Evolutionary conservation across 306 rosid species (phyloP).

Genomic region (Rosa chinensis): DNA sequence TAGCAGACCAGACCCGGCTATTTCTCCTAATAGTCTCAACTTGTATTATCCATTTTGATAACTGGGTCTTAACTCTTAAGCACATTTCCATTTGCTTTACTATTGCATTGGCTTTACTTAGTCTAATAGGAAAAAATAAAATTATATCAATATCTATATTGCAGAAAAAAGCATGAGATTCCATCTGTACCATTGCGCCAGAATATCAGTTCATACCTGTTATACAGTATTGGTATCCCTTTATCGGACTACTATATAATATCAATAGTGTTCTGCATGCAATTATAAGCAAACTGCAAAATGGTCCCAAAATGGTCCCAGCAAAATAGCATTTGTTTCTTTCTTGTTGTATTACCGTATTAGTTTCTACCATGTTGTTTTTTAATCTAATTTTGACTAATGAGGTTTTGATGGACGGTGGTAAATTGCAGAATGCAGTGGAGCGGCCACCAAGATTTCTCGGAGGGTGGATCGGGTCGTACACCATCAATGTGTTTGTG

Average conservation of each 20-base stretch:
- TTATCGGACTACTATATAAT: constrained; percentile 14
- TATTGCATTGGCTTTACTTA: background rate
- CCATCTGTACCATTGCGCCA: constrained; percentile 31
- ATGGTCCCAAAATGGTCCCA: constrained; percentile 1
- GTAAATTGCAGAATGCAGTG: constrained; percentile 81
- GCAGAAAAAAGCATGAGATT: constrained; percentile 42
- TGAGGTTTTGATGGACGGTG: constrained; percentile 13
- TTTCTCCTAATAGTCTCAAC: constrained; percentile 19
- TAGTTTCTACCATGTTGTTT: background rate
- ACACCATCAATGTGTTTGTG: constrained; percentile 63
- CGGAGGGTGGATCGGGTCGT: constrained; percentile 89
- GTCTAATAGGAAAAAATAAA: too few relatives aligned
- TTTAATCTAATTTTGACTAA: background rate
- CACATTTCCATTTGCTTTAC: background rate
- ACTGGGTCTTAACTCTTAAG: background rate
- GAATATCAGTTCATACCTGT: constrained; percentile 35
- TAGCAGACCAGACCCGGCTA: constrained; percentile 41
- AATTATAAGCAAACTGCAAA: background rate
- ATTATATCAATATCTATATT: background rate
- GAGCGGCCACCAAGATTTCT: constrained; percentile 79
- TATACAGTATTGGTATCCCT: constrained; percentile 2
- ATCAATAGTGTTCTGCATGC: constrained; percentile 1
- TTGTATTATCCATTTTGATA: constrained; percentile 9
- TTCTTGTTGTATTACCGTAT: background rate
- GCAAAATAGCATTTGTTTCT: background rate